These are phyloP conservation scores for Psilocybe cyanescens DNA, from an alignment of 768 basidiomycete genomes.

Conservation along the genomic window DNA sequence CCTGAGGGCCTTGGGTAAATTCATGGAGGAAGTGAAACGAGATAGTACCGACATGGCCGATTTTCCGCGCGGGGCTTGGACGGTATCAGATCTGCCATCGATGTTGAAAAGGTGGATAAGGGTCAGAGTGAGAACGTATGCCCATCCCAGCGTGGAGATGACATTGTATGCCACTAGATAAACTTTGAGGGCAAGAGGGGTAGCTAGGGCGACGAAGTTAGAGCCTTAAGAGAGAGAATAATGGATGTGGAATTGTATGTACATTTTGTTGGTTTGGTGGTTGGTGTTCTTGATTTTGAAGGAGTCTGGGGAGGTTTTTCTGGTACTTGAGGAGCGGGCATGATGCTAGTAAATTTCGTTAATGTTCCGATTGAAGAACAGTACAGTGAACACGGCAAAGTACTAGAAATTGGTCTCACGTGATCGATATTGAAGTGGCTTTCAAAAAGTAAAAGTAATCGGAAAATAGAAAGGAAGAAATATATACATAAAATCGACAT, in stretches of 20 bases:
- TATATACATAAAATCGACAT: not conserved
- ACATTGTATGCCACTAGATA: constrained; percentile 85
- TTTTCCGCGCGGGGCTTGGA: constrained; percentile 20
- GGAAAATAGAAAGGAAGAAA: not conserved
- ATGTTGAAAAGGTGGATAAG: constrained; percentile 52
- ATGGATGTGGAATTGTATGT: not conserved
- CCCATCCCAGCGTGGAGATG: constrained; percentile 77
- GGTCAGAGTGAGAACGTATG: constrained; percentile 63
- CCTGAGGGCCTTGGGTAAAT: constrained; percentile 36
- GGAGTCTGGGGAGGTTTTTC: not conserved
- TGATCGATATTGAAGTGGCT: not conserved
- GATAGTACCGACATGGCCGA: constrained; percentile 41
- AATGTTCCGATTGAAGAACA: too few species aligned
- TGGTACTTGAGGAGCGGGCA: not conserved
- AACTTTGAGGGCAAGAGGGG: constrained; percentile 37
- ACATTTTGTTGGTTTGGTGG: constrained; percentile 4
- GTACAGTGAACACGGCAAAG: not conserved
- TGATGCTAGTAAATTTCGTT: not conserved
- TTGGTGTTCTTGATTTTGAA: not conserved
- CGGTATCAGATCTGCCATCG: constrained; percentile 39
- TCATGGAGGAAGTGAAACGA: constrained; percentile 37
- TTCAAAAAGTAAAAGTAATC: too few species aligned
- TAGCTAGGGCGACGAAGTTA: constrained; percentile 19
- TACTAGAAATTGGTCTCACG: not conserved
- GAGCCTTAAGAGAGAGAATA: not conserved